Base-by-base conservation (phyloP, 306 rosid species). In the Dalbergia cochinchinensis region DNA sequence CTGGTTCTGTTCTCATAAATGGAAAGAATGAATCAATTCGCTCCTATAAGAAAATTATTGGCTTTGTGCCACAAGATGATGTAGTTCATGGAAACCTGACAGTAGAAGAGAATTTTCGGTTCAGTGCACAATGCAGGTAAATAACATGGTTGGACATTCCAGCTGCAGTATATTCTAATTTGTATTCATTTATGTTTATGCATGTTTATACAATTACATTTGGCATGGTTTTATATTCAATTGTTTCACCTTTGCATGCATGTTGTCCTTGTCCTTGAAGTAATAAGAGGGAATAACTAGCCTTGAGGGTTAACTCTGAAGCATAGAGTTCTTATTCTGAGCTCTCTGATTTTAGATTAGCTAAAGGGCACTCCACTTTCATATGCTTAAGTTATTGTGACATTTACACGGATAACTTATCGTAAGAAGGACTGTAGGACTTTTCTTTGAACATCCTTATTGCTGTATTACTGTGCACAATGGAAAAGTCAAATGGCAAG, bases 51-150 rank as follows among this genome's bases (percentile, higher is more conserved):
- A 95, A 92, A 86, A 93, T 93, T 74, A 89, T 92, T 82, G 99
- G 99, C 60, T 95, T 95, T 88, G 99, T 95, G 73, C 99, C 99
- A 68, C 99, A 95, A 87, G 99, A 95, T 89, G 99, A 95, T 83
- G 83, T 95, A 34, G 99, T 95, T 67, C 99, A 95, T 67, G 98
- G 97, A 83, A 95, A 93, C 86, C 83, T 95, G 77, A 95, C 99
- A 5, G 97, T 95, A 83, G 99, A 91, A 90, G 99, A 95, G 88
- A 91, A 93, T 87, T 92, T 95, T 50, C 93, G 99, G 98, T 95
- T 91, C 87, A 95, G 98, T 87, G 99, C 99, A 61, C 89, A 85
- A 58, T 93, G 99, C 92, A 90, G 99, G 99, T 95, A 86, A 54
- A 55, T 34, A 65, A 80, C 54, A 34, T 77, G 79, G 55, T 77